These are phyloP conservation scores for Ophiostoma piceae DNA, from an alignment of 2,329 filamentous ascomycete genomes.

Conservation along the genomic window DNA sequence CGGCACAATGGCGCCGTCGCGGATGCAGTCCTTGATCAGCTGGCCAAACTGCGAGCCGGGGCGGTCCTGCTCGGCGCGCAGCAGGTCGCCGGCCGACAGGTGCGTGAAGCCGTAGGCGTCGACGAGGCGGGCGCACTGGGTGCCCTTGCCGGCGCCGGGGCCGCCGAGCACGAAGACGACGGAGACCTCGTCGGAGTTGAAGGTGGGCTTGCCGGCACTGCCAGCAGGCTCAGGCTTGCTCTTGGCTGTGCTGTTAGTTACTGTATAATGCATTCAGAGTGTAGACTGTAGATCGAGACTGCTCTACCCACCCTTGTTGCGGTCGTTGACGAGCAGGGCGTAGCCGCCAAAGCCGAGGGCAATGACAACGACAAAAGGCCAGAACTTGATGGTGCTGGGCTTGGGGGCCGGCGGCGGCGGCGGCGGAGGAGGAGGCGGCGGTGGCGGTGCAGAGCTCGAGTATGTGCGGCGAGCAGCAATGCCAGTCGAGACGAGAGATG, in stretches of 20 bases:
- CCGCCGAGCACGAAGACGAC: slow-evolving; percentile 96
- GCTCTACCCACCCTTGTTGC: slow-evolving; percentile 27
- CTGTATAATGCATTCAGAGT: not conserved
- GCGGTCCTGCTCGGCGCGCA: slow-evolving; percentile 88
- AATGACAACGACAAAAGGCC: slow-evolving; percentile 52
- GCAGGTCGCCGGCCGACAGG: slow-evolving; percentile 85
- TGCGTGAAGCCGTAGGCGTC: slow-evolving; percentile 86
- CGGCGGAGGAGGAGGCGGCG: slow-evolving; percentile 15
- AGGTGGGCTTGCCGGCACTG: slow-evolving; percentile 36
- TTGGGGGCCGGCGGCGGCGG: slow-evolving; percentile 26
- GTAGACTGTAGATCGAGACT: not conserved
- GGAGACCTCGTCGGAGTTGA: slow-evolving; percentile 71
- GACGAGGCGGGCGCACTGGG: slow-evolving; percentile 86
- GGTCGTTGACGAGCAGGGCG: slow-evolving; percentile 46
- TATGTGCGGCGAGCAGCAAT: slow-evolving; percentile 17
- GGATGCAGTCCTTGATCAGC: slow-evolving; percentile 89
- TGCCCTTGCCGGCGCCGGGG: slow-evolving; percentile 92
- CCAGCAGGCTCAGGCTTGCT: not conserved
- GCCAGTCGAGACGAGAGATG: not conserved
- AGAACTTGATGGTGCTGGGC: slow-evolving; percentile 46
- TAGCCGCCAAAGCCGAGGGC: slow-evolving; percentile 46
- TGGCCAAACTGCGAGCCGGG: slow-evolving; percentile 82
- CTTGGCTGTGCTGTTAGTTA: not conserved
- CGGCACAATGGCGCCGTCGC: slow-evolving; percentile 92
- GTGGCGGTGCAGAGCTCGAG: slow-evolving; percentile 14